Percentiles rank a stretch among this genome's conserved stretches.
Conservation (phyloP, 164 flowering plant species). For the Amborella trichopoda region DNA sequence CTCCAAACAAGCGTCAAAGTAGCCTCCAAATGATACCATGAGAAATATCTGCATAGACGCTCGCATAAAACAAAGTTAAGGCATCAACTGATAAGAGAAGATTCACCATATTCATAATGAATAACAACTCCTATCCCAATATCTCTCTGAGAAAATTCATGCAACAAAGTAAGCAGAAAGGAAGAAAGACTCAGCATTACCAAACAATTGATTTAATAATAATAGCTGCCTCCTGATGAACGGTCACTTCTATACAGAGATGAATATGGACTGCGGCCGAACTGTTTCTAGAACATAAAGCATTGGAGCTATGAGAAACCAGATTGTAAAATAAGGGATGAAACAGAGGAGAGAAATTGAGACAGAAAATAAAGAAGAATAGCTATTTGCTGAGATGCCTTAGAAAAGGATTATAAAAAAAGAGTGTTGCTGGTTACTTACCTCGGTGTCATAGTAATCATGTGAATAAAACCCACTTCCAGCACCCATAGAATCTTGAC, state of each 20-base stretch:
- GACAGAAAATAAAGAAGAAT: background rate
- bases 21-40: no score
- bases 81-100: no score
- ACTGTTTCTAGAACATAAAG: conserved; percentile 17
- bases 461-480: conserved; percentile 19
- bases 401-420: background rate
- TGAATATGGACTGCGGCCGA: conserved; percentile 30
- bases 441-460: conserved; percentile 45
- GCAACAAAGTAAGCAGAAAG: no score
- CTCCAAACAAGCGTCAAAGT: no score
- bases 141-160: no score
- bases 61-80: no score
- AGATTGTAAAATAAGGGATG: background rate
- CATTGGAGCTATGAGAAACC: background rate
- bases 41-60: no score
- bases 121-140: no score
- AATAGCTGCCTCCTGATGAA: conserved; percentile 41
- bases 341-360: background rate
- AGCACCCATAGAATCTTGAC: conserved; percentile 28
- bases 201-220: conserved; percentile 21
- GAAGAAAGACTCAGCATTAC: conserved; percentile 14
- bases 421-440: conserved; percentile 14
- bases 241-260: conserved; percentile 31
- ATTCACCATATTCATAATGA: no score
- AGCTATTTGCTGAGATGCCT: background rate